Percentiles rank a stretch among this genome's conserved stretches.
Conservation (phyloP, 768 basidiomycete species). For the Suillus paluster region DNA sequence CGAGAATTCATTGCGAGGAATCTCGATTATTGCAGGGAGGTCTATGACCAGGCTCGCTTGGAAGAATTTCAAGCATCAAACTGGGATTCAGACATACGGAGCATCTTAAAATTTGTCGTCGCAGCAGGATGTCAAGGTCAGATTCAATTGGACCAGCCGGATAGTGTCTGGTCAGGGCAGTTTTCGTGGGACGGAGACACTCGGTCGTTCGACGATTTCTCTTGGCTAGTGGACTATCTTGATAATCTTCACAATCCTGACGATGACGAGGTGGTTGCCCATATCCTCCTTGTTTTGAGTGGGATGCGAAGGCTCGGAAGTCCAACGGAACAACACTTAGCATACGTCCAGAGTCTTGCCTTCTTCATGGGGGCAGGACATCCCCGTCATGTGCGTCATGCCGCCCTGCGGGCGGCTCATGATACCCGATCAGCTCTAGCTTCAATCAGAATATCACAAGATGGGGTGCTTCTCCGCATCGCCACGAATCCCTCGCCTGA, state of each 20-base stretch:
- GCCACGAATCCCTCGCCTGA: background rate
- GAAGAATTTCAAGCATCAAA: background rate
- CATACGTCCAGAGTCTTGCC: background rate
- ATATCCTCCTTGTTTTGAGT: background rate
- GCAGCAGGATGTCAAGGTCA: background rate
- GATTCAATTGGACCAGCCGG: background rate
- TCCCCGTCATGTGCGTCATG: background rate
- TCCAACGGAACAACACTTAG: background rate
- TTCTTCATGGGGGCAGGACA: background rate
- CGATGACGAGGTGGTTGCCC: background rate
- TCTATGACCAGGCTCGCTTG: background rate
- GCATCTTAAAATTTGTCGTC: background rate
- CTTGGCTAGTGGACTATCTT: background rate
- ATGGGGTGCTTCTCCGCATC: background rate
- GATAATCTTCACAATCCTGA: background rate
- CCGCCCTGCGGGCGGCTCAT: background rate
- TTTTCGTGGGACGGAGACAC: background rate
- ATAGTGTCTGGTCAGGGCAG: background rate
- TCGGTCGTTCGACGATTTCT: background rate
- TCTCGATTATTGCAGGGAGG: background rate
- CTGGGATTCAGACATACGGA: background rate
- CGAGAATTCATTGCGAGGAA: background rate
- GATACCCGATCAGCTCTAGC: background rate
- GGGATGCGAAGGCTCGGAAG: background rate
- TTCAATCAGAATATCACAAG: background rate